Conservation (phyloP, 164 flowering plant species). For the Protea cynaroides region DNA sequence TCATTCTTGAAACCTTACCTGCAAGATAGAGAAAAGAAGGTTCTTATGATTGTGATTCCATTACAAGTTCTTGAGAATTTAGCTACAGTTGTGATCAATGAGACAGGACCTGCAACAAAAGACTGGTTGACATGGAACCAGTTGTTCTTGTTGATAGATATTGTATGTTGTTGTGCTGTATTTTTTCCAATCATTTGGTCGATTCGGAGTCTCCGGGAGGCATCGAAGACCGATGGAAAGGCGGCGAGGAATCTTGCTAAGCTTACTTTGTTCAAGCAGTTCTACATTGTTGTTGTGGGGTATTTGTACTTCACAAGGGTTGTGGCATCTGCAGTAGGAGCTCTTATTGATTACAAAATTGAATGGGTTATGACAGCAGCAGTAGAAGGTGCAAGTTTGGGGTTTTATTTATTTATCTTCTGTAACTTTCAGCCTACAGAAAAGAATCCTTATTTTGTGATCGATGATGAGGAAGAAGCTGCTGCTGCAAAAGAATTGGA, state of each 20-base stretch:
- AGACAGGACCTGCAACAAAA: constrained; percentile 27
- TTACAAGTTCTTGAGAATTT: constrained; percentile 38
- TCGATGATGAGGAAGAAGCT: constrained; percentile 34
- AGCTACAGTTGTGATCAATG: constrained; percentile 27
- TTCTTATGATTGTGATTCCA: constrained; percentile 35
- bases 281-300: constrained; percentile 27
- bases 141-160: constrained; percentile 27
- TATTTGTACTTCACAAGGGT: constrained; percentile 38
- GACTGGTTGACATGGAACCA: constrained; percentile 46
- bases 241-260: constrained; percentile 35
- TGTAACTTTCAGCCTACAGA: constrained; percentile 22
- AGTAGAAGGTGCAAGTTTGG: constrained; percentile 27
- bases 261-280: constrained; percentile 33
- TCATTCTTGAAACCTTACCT: constrained; percentile 39
- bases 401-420: constrained; percentile 27
- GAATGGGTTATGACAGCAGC: constrained; percentile 21
- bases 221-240: constrained; percentile 40
- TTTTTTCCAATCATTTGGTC: constrained; percentile 46
- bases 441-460: constrained; percentile 29
- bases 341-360: constrained; percentile 12
- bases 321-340: constrained; percentile 21
- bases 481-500: constrained; percentile 23
- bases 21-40: constrained; percentile 37
- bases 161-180: constrained; percentile 31
- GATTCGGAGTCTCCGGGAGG: constrained; percentile 28